Percentiles rank a stretch among this genome's conserved stretches.
Evolutionary conservation across 257 asterid genomes (phyloP).

Genomic region (Lavandula angustifolia): DNA sequence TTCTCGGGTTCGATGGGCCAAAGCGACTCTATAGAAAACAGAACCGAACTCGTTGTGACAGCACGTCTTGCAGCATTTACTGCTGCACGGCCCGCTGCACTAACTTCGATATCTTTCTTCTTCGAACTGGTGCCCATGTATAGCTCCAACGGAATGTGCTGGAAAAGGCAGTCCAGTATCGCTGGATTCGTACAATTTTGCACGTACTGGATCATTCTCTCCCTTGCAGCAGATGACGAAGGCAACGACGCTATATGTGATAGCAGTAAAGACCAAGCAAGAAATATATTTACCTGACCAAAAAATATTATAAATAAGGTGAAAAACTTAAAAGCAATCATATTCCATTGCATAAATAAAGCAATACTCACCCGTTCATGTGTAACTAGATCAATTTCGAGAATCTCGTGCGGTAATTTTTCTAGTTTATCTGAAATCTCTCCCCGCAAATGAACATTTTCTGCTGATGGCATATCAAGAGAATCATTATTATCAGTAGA

Average conservation of each 20-base stretch:
- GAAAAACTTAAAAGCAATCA: too few species aligned
- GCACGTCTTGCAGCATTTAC: constrained; percentile 76
- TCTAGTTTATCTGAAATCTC: constrained; percentile 74
- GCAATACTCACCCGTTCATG: constrained; percentile 63
- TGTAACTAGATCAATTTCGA: constrained; percentile 72
- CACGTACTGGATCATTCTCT: constrained; percentile 77
- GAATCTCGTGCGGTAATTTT: constrained; percentile 56
- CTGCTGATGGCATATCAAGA: constrained; percentile 50
- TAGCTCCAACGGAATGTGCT: constrained; percentile 75
- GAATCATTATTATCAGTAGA: constrained; percentile 52
- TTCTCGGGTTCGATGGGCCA: constrained; percentile 81
- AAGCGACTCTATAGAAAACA: constrained; percentile 64
- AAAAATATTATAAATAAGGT: constrained; percentile 1
- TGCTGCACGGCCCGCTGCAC: constrained; percentile 65
- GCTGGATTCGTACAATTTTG: constrained; percentile 70
- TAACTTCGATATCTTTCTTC: constrained; percentile 68
- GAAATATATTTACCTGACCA: constrained; percentile 66
- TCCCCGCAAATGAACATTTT: constrained; percentile 59
- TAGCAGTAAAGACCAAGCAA: constrained; percentile 90
- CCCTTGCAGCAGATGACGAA: constrained; percentile 73
- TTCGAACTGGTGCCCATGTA: constrained; percentile 55
- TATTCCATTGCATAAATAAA: constrained; percentile 16
- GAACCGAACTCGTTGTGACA: constrained; percentile 59
- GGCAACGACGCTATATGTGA: constrained; percentile 77
- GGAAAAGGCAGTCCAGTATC: constrained; percentile 85